These are phyloP conservation scores for Dothiorella sarmentorum DNA, from an alignment of 2,329 filamentous ascomycete species.

Conservation along the genomic window DNA sequence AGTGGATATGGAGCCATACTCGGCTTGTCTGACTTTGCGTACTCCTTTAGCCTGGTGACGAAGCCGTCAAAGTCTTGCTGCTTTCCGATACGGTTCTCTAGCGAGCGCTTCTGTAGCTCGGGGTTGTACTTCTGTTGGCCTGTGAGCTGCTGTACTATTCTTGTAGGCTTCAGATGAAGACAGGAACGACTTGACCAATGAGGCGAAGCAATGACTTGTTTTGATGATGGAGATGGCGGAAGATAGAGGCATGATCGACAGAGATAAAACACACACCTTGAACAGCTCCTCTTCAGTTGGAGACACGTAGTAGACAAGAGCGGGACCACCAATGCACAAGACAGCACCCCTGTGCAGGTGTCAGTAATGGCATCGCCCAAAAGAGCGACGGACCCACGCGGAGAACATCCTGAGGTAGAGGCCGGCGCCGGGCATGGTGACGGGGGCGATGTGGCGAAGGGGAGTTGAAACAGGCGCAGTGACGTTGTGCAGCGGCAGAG, in stretches of 20 bases:
- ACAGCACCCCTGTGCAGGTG: conserved; percentile 58
- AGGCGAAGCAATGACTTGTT: not conserved
- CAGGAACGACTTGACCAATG: not conserved
- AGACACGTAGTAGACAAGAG: conserved; percentile 72
- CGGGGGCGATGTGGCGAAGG: not conserved
- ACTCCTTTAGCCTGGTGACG: conserved; percentile 77
- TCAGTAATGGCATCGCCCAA: conserved; percentile 10
- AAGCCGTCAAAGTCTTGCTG: conserved; percentile 90
- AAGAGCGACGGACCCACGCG: conserved; percentile 41
- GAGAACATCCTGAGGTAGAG: conserved; percentile 65
- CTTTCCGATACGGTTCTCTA: conserved; percentile 72
- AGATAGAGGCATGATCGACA: not conserved
- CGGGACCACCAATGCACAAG: conserved; percentile 79
- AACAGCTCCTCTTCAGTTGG: conserved; percentile 92
- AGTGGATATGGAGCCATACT: conserved; percentile 55
- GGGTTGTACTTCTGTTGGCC: conserved; percentile 75
- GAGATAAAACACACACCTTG: conserved; percentile 43
- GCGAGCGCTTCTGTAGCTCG: conserved; percentile 81
- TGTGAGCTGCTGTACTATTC: not conserved
- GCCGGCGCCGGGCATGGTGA: conserved; percentile 29
- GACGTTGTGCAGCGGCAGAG: not conserved
- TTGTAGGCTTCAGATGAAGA: not conserved
- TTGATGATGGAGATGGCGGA: not conserved
- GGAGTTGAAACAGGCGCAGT: not conserved
- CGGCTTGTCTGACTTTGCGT: conserved; percentile 85